Conservation (phyloP, 352 stramenopile species). For the Globisporangium camurandrum region DNA sequence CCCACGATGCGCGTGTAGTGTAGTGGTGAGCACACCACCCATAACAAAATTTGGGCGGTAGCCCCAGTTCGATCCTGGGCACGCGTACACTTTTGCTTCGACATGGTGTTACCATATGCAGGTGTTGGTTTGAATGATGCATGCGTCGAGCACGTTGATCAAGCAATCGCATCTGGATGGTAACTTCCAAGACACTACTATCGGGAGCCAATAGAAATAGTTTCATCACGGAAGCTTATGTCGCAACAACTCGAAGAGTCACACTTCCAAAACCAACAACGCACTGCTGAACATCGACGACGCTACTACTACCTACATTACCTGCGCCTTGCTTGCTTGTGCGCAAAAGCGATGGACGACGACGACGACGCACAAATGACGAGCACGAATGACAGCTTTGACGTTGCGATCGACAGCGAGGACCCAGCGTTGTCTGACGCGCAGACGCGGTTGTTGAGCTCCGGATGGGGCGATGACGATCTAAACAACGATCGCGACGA, state of each 20-base stretch:
- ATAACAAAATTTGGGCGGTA: not conserved
- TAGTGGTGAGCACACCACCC: not conserved
- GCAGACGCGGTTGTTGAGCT: constrained; percentile 19
- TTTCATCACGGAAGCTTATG: too few relatives aligned
- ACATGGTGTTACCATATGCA: too few relatives aligned
- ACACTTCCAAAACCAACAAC: not conserved
- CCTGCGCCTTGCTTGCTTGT: not conserved
- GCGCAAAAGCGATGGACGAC: too few relatives aligned
- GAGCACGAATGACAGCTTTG: constrained; percentile 1
- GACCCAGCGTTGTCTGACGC: not conserved
- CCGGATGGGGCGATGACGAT: constrained; percentile 17
- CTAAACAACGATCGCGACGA: constrained; percentile 8
- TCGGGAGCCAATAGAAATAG: too few relatives aligned
- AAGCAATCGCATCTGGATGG: too few relatives aligned
- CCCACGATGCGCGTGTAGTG: not conserved
- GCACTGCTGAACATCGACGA: not conserved
- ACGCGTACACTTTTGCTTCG: not conserved
- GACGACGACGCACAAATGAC: constrained; percentile 6
- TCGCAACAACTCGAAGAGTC: not conserved
- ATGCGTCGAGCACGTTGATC: too few relatives aligned
- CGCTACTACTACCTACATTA: too few relatives aligned
- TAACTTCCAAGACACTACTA: too few relatives aligned
- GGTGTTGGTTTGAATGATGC: too few relatives aligned
- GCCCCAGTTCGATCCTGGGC: not conserved
- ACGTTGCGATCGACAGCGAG: not conserved